These are phyloP conservation scores for Dimargaris xerosporica DNA, from an alignment of 192 early-diverging fungal species.

Conservation along the genomic window DNA sequence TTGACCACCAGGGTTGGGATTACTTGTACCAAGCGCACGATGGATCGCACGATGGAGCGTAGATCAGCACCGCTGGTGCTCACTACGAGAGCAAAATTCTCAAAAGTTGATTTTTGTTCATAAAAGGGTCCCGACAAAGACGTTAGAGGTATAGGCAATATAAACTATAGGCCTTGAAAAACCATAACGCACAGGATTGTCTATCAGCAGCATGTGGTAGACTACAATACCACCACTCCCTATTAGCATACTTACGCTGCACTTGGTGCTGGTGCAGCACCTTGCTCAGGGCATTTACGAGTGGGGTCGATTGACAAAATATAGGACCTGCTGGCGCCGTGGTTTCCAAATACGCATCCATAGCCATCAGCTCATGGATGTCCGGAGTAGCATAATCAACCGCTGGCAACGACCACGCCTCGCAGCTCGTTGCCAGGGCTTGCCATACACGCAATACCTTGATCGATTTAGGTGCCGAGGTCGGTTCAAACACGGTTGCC, in stretches of 20 bases:
- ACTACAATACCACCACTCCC: conserved; percentile 5
- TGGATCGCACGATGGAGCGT: too few species aligned
- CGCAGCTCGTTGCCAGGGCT: not conserved
- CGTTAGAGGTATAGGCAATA: conserved; percentile 12
- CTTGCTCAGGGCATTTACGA: conserved; percentile 3
- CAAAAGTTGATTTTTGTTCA: not conserved
- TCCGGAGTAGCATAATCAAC: conserved; percentile 60
- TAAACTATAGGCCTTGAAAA: conserved; percentile 9
- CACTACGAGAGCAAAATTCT: conserved; percentile 22
- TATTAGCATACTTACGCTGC: conserved; percentile 12
- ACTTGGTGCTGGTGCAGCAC: conserved; percentile 10
- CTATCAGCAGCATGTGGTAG: too few species aligned
- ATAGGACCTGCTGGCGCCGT: not conserved
- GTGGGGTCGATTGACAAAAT: conserved; percentile 11
- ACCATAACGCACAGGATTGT: too few species aligned
- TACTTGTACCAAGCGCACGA: too few species aligned
- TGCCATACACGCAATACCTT: conserved; percentile 24
- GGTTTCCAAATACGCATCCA: conserved; percentile 22
- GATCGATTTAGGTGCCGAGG: conserved; percentile 67
- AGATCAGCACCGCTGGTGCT: conserved; percentile 22
- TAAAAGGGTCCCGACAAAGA: not conserved
- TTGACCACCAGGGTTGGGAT: conserved; percentile 43
- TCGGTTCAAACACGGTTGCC: conserved; percentile 76
- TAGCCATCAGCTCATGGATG: conserved; percentile 43
- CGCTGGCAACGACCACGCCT: conserved; percentile 5